These are phyloP conservation scores for Saccharum hybrid DNA, from an alignment of 202 grass and related monocot genomes.

Conservation along the genomic window DNA sequence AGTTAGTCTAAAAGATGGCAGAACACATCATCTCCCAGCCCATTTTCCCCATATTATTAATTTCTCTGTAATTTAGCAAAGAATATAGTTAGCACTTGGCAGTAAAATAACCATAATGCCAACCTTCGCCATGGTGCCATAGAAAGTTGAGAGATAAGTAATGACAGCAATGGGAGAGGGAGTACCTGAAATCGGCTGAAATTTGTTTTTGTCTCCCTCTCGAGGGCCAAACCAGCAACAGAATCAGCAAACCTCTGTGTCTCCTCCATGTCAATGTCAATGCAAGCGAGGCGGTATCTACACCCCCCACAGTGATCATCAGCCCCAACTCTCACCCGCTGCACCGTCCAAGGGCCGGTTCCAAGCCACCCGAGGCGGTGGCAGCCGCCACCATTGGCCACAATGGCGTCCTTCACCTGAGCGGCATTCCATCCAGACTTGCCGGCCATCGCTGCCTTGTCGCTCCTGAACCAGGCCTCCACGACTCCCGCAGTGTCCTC, in stretches of 20 bases:
- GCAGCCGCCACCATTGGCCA: constrained; percentile 75
- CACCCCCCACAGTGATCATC: constrained; percentile 54
- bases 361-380: constrained; percentile 72
- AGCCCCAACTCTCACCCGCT: constrained; percentile 37
- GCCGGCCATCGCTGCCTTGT: constrained; percentile 26
- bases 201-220: constrained; percentile 78
- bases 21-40: neutral
- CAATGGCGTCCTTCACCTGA: constrained; percentile 51
- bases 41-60: neutral
- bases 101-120: neutral
- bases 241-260: constrained; percentile 68
- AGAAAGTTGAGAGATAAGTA: neutral
- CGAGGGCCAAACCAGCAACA: constrained; percentile 76
- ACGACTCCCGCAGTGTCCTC: constrained; percentile 46
- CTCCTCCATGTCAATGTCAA: constrained; percentile 64
- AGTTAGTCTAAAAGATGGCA: neutral
- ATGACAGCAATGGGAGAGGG: neutral
- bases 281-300: constrained; percentile 46
- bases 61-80: neutral
- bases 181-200: constrained; percentile 80
- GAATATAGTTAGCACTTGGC: too few species aligned
- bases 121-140: neutral
- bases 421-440: constrained; percentile 37
- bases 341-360: constrained; percentile 57
- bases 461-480: constrained; percentile 65